These are phyloP conservation scores for Chrysanthemum lavandulifolium DNA, from an alignment of 129 eudicot genomes.

Conservation along the genomic window DNA sequence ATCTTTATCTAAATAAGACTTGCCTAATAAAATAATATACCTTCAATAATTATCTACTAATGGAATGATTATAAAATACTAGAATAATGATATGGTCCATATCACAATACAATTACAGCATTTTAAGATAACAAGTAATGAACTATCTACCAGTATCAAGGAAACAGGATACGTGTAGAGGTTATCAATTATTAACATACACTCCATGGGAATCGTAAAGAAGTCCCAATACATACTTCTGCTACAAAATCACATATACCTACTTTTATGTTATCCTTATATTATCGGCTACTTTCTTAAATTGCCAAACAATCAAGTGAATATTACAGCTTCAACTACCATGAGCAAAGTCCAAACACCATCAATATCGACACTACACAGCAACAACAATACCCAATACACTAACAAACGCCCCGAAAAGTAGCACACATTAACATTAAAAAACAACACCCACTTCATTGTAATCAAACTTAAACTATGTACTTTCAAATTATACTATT, in stretches of 20 bases:
- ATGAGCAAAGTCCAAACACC: too few species aligned
- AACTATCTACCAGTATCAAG: background rate
- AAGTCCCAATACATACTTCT: background rate
- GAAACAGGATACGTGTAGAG: background rate
- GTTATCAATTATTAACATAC: background rate
- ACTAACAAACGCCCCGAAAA: background rate
- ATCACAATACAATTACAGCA: background rate
- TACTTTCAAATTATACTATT: background rate
- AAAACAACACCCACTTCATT: background rate
- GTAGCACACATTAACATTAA: background rate
- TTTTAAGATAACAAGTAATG: background rate
- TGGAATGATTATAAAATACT: too few species aligned
- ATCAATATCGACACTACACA: too few species aligned
- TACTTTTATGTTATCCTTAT: background rate
- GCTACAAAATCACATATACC: background rate
- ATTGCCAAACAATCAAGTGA: background rate
- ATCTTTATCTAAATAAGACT: too few species aligned
- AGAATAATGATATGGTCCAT: too few species aligned
- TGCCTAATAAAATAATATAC: too few species aligned
- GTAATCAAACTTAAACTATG: background rate
- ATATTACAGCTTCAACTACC: background rate
- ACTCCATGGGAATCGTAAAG: background rate
- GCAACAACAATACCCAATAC: background rate
- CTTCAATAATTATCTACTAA: too few species aligned
- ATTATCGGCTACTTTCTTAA: background rate